Percentiles rank a stretch among this genome's conserved stretches.
These are phyloP conservation scores for Globisporangium carolinianum DNA, from an alignment of 352 stramenopile species.

Conservation along the genomic window DNA sequence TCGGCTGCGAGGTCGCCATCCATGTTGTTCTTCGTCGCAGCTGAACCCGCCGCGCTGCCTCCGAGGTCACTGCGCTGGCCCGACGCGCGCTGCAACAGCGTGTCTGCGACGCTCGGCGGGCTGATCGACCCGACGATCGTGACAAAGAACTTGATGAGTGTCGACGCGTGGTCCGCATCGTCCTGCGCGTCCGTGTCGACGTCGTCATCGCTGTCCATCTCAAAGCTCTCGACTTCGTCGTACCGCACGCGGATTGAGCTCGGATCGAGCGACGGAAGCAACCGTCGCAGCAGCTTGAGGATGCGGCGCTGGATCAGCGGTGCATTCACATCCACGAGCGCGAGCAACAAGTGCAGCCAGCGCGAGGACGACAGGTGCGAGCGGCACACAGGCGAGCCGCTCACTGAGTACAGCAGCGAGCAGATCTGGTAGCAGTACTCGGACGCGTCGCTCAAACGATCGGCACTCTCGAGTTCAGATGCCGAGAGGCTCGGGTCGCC, in stretches of 20 bases:
- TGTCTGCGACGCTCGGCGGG: slow-evolving; percentile 59
- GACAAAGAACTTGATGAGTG: slow-evolving; percentile 75
- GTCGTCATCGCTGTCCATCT: slow-evolving; percentile 82
- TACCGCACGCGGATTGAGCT: slow-evolving; percentile 50
- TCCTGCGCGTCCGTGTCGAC: slow-evolving; percentile 47
- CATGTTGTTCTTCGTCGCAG: slow-evolving; percentile 25
- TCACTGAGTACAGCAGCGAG: slow-evolving; percentile 82
- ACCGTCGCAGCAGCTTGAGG: slow-evolving; percentile 72
- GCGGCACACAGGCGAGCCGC: slow-evolving; percentile 68
- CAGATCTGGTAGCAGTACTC: slow-evolving; percentile 90
- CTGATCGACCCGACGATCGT: slow-evolving; percentile 61
- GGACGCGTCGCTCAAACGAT: slow-evolving; percentile 42
- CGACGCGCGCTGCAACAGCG: slow-evolving; percentile 33
- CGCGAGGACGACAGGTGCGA: slow-evolving; percentile 79
- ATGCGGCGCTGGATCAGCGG: slow-evolving; percentile 74
- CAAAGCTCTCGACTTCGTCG: slow-evolving; percentile 65
- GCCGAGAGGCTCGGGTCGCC: slow-evolving; percentile 28
- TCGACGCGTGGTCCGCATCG: slow-evolving; percentile 47
- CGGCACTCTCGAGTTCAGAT: slow-evolving; percentile 25
- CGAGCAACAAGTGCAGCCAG: slow-evolving; percentile 78
- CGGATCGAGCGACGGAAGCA: slow-evolving; percentile 72
- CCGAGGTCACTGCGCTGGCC: neutral
- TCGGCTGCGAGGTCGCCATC: slow-evolving; percentile 48
- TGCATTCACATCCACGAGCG: slow-evolving; percentile 67
- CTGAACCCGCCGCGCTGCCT: neutral